phyloP scores from a whole-genome alignment of 106 monocot species.

The Dendrobium officinale region DNA sequence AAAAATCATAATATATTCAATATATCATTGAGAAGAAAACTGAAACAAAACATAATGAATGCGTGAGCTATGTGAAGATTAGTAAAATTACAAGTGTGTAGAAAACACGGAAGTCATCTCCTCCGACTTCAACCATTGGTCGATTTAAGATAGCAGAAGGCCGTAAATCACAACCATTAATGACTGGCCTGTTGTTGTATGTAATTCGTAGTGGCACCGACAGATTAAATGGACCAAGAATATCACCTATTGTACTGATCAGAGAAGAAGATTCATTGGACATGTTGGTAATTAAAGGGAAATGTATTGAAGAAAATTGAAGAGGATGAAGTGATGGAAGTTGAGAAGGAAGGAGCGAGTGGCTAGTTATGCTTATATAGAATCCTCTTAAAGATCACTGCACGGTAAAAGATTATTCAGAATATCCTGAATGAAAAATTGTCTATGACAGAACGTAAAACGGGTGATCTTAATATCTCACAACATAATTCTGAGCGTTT shows the following conservation, averaged over 20 bases:
- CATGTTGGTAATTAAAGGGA: neutral
- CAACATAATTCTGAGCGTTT: no score
- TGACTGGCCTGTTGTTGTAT: neutral
- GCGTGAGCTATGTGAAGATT: neutral
- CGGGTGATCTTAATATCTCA: no score
- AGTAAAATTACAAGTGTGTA: constrained; percentile 19
- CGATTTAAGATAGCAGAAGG: neutral
- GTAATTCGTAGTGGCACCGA: neutral
- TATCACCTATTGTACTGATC: neutral
- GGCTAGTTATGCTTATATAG: no score
- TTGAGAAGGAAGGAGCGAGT: no score
- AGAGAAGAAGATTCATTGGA: neutral
- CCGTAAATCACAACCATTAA: constrained; percentile 10
- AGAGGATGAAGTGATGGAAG: no score
- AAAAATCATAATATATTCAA: no score
- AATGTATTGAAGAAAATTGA: neutral
- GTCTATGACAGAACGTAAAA: no score
- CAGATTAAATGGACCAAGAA: neutral
- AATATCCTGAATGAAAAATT: no score
- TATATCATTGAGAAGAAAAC: neutral
- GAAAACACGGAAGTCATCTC: constrained; percentile 3
- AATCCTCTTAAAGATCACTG: no score
- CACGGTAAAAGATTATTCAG: no score
- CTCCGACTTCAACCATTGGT: constrained; percentile 14
- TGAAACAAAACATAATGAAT: neutral